Evolutionary conservation across 495 filamentous ascomycete genomes (phyloP).

Genomic region (Tuber microsphaerosporum): DNA sequence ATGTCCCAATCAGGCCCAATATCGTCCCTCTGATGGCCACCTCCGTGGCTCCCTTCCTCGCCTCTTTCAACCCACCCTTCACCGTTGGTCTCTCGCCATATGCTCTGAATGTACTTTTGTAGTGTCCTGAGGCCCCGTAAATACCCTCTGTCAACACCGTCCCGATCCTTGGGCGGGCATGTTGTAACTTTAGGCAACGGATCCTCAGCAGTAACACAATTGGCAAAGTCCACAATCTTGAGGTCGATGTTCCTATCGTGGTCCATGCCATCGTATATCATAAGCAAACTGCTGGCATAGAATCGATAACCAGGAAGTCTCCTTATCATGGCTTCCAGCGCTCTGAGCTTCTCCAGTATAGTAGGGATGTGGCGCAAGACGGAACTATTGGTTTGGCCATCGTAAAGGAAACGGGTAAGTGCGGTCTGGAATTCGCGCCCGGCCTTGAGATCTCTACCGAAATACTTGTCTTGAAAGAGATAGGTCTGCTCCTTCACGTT

Average conservation of each 20-base stretch:
- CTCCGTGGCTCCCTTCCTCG: slow-evolving; percentile 42
- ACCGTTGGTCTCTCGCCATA: slow-evolving; percentile 67
- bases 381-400: slow-evolving; percentile 72
- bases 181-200: slow-evolving; percentile 53
- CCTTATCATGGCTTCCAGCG: slow-evolving; percentile 74
- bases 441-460: slow-evolving; percentile 78
- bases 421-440: slow-evolving; percentile 86
- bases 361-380: slow-evolving; percentile 77
- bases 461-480: slow-evolving; percentile 93
- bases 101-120: slow-evolving; percentile 76
- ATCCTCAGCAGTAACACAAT: slow-evolving; percentile 87
- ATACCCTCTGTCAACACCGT: slow-evolving; percentile 81
- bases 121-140: slow-evolving; percentile 74
- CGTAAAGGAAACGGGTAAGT: slow-evolving; percentile 80
- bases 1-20: slow-evolving; percentile 37
- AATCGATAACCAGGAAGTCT: slow-evolving; percentile 79
- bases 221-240: slow-evolving; percentile 98
- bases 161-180: slow-evolving; percentile 74
- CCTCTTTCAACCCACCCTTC: slow-evolving; percentile 49
- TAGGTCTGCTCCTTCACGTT: slow-evolving; percentile 75
- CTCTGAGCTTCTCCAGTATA: slow-evolving; percentile 72
- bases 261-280: slow-evolving; percentile 81
- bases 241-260: slow-evolving; percentile 65
- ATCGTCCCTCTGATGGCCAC: slow-evolving; percentile 33
- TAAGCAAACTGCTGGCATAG: slow-evolving; percentile 87